These are phyloP conservation scores for Penicillium odoratum DNA, from an alignment of 495 filamentous ascomycete species.

Conservation along the genomic window DNA sequence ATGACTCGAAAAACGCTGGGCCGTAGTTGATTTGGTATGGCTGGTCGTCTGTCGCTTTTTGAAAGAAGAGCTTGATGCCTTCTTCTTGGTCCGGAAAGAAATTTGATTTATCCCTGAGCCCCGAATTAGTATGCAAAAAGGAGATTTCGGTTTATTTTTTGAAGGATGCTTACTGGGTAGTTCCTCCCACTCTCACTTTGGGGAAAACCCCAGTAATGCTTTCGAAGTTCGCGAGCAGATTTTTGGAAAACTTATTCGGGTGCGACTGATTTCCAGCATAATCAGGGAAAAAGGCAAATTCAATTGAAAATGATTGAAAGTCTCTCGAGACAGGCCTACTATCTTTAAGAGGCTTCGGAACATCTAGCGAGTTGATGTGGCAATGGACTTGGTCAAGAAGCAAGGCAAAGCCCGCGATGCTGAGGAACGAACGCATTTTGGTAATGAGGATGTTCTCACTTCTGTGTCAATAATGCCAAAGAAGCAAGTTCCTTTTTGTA, in stretches of 20 bases:
- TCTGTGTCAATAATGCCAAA: too few species aligned
- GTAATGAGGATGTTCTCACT: too few species aligned
- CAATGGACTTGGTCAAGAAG: too few species aligned
- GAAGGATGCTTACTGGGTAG: slow-evolving; percentile 20
- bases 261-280: slow-evolving; percentile 27
- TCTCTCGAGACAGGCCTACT: slow-evolving; percentile 1
- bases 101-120: slow-evolving; percentile 15
- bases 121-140: too few species aligned
- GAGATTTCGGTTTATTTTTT: too few species aligned
- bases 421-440: too few species aligned
- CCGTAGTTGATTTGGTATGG: slow-evolving; percentile 20
- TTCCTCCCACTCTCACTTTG: slow-evolving; percentile 25
- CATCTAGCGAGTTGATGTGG: too few species aligned
- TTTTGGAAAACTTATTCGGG: slow-evolving; percentile 25
- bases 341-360: not conserved
- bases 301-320: slow-evolving; percentile 24
- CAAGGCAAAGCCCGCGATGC: too few species aligned
- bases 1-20: slow-evolving; percentile 23
- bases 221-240: slow-evolving; percentile 21
- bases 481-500: too few species aligned
- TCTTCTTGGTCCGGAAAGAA: slow-evolving; percentile 18
- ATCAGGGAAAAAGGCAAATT: slow-evolving; percentile 28
- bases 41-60: slow-evolving; percentile 18
- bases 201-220: slow-evolving; percentile 16
- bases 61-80: slow-evolving; percentile 13